Evolutionary conservation across 805 yeast genomes (phyloP), one percentile per base, ranked within the genome.

Genomic region (Scheffersomyces lignosus): DNA sequence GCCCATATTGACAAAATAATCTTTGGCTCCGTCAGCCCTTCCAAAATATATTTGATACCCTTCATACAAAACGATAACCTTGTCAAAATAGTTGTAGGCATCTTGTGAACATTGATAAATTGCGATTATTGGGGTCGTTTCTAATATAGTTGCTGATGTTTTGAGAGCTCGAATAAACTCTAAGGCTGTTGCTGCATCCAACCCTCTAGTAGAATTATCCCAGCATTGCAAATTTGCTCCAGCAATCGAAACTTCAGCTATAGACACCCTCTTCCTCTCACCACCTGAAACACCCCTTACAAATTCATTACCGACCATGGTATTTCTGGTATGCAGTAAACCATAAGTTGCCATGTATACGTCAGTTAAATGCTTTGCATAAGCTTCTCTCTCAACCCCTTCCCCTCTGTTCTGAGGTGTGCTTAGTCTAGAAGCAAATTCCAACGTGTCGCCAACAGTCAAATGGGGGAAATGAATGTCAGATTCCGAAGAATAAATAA

Each of bases 151-250:
- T n/a, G n/a, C n/a, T n/a, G n/a, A n/a, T 3, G 78, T 71, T 48
- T 83, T 78, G 39, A 85, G 66, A 16, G 87, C 81, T 42, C 77
- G 68, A 18, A 83, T 70, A 50, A 78, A 85, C 53, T 83, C 89
- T 41, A 82, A 66, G 4, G 95, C 93, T 27, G 91, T 85, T 3
- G 91, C 83, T 3, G 91, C 75, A 61, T 85, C 95, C 38, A 86
- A 69, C 47, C 95, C 95, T 66, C 91, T 77, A 3, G 95, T 86
- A 3, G 90, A 82, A 52, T 85, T 86, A 65, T 85, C 89, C 78
- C 85, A 81, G 58, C 83, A 77, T 44, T 74, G 80, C 31, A 82
- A 67, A 26, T 75, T 64, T 44, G 78, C 75, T 36, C 75, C 67
- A 51, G 74, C 64, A 22, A 75, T 70, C 49, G 76, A 70, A 3